phyloP scores from a whole-genome alignment of 805 yeast genomes.

The Monosporozyma aquatica region DNA sequence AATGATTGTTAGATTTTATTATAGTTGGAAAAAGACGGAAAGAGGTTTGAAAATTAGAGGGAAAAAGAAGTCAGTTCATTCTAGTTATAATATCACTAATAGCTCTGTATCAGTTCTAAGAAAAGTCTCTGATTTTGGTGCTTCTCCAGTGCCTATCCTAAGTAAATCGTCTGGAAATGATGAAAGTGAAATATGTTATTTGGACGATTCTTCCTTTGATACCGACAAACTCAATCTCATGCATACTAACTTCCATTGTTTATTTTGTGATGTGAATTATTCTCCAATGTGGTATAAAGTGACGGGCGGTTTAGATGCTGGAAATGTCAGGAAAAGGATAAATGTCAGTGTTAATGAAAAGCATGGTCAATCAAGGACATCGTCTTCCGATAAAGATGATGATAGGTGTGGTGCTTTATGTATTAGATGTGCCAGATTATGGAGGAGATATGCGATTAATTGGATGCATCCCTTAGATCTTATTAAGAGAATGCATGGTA shows the following conservation, averaged over 20 bases:
- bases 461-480: constrained; percentile 80
- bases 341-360: constrained; percentile 18
- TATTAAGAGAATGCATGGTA: constrained; percentile 35
- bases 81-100: too few relatives aligned
- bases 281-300: constrained; percentile 32
- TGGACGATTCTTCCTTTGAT: constrained; percentile 55
- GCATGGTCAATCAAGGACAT: constrained; percentile 10
- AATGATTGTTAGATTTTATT: constrained; percentile 79
- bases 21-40: constrained; percentile 83
- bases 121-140: neutral
- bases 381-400: constrained; percentile 7
- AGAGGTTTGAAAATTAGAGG: constrained; percentile 78
- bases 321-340: constrained; percentile 15
- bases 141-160: neutral
- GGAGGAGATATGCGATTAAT: constrained; percentile 81
- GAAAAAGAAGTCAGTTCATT: constrained; percentile 32
- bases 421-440: constrained; percentile 74
- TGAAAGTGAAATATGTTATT: constrained; percentile 22
- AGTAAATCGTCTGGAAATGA: neutral
- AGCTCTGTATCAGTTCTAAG: neutral
- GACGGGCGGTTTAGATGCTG: constrained; percentile 28
- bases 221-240: constrained; percentile 37
- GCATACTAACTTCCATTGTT: constrained; percentile 47
- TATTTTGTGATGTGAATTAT: constrained; percentile 48
- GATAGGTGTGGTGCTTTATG: constrained; percentile 54